Evolutionary conservation across 495 filamentous ascomycete genomes (phyloP), one percentile per base, ranked within the genome.

Genomic region (Penicillium lagena): DNA sequence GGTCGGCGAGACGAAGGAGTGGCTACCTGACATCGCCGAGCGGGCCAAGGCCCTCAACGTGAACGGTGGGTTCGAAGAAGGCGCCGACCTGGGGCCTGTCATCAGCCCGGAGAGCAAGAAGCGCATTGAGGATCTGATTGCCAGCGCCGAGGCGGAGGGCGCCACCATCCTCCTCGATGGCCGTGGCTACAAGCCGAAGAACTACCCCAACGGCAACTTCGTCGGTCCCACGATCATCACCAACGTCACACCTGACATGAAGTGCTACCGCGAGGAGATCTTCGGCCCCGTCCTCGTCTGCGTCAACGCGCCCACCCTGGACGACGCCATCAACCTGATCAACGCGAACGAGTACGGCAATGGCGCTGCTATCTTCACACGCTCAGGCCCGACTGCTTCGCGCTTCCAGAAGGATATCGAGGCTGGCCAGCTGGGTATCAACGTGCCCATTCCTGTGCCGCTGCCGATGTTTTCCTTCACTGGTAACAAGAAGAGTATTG

Each of bases 161-260:
- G 93, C 93, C 12, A 96, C 85, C 7, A 90, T 99, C 45, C 73
- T 97, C 9, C 69, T 99, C n/a, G 93, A 99, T 56, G 93, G 93
- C 36, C 78, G 94, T 37, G 89, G 88, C 40, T 86, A 78, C 72
- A 90, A 85, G 66, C 89, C 89, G 0, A 75, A 75, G 55, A 95
- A 96, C 62, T 97, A 98, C 68, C 90, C 93, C 47, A 86, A 96
- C 62, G 93, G 93, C 51, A 97, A 97, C 73, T 98, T 88, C 78
- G 77, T 88, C 47, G 91, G 80, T 11, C 93, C 93, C 12, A 99
- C 93, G 9, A 87, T 99, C 63, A 95, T 99, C 68, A 79, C 86
- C 50, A 86, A 94, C 66, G 91, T 99, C 28, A 95, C 85, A 41
- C 80, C 87, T 0, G 71, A 86, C 42, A 97, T 97, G 94, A 77